phyloP scores from a whole-genome alignment of 305 asterid species.

The Fraxinus sp. region DNA sequence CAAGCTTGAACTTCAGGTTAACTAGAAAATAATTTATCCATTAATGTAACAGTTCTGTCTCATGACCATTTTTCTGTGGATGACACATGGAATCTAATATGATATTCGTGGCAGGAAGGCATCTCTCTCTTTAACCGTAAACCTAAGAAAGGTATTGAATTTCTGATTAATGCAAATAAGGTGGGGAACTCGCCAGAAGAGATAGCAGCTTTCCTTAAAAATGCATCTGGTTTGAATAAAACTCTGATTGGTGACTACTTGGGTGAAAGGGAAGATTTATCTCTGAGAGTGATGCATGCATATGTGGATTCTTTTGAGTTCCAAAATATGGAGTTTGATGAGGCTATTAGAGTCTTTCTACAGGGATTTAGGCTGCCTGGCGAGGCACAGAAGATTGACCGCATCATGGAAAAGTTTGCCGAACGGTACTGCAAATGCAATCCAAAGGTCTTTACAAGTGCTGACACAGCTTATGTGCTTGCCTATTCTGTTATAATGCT shows the following conservation, averaged over 20 bases:
- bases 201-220: conserved; percentile 83
- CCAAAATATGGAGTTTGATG: conserved; percentile 90
- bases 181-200: conserved; percentile 93
- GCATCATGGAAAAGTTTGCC: conserved; percentile 97
- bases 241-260: conserved; percentile 94
- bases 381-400: conserved; percentile 98
- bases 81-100: conserved; percentile 30
- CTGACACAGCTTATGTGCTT: conserved; percentile 98
- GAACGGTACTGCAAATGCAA: conserved; percentile 96
- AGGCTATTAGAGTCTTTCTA: conserved; percentile 89
- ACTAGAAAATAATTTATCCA: conserved; percentile 27
- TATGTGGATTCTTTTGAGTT: conserved; percentile 98
- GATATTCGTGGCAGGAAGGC: conserved; percentile 85
- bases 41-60: conserved; percentile 23
- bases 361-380: conserved; percentile 98
- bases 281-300: conserved; percentile 96
- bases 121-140: conserved; percentile 95
- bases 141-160: conserved; percentile 95
- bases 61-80: conserved; percentile 14
- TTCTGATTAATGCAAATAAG: conserved; percentile 89
- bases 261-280: conserved; percentile 97
- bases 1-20: conserved; percentile 96
- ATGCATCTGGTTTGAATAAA: conserved; percentile 84
- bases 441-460: conserved; percentile 86
- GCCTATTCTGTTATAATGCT: conserved; percentile 98